Evolutionary conservation across 1,284 basidiomycete species (phyloP), one percentile per base, ranked within the genome.

Genomic region (Takashimella koratensis): DNA sequence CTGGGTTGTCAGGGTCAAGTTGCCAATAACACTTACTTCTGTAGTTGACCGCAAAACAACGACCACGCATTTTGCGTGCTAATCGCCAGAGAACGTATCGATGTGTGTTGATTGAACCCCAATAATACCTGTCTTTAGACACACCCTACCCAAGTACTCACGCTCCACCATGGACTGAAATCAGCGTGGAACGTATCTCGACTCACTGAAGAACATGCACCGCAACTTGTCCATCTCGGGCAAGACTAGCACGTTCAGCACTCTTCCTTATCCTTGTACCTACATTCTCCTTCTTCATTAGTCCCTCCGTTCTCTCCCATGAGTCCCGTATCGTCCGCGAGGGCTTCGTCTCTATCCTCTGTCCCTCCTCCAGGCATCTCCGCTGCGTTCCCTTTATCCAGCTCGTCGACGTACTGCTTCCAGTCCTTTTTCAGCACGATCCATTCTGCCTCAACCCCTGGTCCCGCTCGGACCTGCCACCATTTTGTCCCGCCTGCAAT

Each of bases 401-500:
- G 30, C 16, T 41, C 30, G 54, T 43, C 20, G 57, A 59, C 45
- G 51, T 69, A 64, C 19, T 66, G 64, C 51, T 70, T 73, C 70
- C 76, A 80, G 49, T 81, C 79, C 44, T 75, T 74, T 68, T 78
- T 79, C 71, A 78, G 78, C 25, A 85, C 86, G 48, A 97, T 87
- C 94, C 94, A 97, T 74, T 98, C 90, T 2, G 82, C 90, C 64
- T 91, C 85, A 63, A 91, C 87, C 81, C 90, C 68, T 79, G 77
- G 54, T 84, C 73, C 67, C n/a, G 86, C 85, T 30, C 90, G 84
- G 19, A 92, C 87, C 72, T 94, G 93, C 95, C 94, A 98, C 93
- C 95, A 98, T 67, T 92, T 92, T 5, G 85, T 84, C 2, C 94
- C 95, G 16, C 94, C 94, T 1, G 93, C 85, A 23, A 93, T 71